Conservation (phyloP, 495 filamentous ascomycete genomes). For the Lasiosphaeria miniovina region DNA sequence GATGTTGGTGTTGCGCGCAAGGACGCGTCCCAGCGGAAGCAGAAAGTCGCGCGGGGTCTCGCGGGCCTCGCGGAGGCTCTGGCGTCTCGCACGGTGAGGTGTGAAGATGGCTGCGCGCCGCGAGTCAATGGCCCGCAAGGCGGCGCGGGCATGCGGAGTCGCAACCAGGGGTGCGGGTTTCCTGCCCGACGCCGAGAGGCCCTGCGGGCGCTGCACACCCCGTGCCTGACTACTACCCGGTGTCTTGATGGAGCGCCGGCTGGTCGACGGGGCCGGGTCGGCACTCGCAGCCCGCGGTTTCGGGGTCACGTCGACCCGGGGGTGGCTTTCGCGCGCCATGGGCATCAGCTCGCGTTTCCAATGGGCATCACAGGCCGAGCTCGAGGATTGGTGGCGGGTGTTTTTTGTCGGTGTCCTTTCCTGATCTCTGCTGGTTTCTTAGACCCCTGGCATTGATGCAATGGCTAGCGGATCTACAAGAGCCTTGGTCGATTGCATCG, state of each 20-base stretch:
- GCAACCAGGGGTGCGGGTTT: conserved; percentile 31
- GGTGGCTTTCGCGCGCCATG: conserved; percentile 30
- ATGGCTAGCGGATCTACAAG: not conserved
- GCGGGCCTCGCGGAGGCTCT: conserved; percentile 63
- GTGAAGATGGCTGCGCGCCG: conserved; percentile 71
- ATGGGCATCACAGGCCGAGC: not conserved
- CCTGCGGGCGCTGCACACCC: conserved; percentile 10
- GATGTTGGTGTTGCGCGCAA: conserved; percentile 57
- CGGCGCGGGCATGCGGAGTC: conserved; percentile 67
- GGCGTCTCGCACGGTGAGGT: conserved; percentile 59
- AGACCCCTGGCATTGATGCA: not conserved
- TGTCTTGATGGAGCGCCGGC: conserved; percentile 28
- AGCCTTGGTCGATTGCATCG: not conserved
- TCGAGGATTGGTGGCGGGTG: not conserved
- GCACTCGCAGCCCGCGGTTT: conserved; percentile 30
- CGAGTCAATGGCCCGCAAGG: conserved; percentile 64
- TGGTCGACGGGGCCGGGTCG: conserved; percentile 25
- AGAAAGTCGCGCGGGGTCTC: conserved; percentile 75
- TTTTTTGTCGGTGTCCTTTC: not conserved
- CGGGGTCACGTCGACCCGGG: conserved; percentile 29
- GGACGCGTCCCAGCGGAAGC: conserved; percentile 61
- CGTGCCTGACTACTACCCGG: conserved; percentile 27
- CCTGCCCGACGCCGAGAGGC: conserved; percentile 37
- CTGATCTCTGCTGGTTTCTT: not conserved
- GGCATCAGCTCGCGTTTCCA: not conserved